phyloP scores from a whole-genome alignment of 176 grass and related monocot species.

The Carex cristatella region DNA sequence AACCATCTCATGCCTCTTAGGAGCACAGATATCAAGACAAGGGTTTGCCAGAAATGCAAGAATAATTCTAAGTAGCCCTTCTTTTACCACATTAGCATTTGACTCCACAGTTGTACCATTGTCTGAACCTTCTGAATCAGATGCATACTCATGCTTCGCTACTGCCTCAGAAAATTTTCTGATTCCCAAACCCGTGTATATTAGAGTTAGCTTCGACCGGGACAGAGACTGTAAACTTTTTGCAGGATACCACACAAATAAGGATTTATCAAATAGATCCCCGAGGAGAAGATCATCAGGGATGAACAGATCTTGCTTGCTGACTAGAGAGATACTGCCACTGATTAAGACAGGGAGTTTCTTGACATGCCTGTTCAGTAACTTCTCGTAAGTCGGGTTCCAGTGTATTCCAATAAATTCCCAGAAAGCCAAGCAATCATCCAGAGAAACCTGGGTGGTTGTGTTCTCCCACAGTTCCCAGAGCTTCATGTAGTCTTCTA shows the following conservation, averaged over 20 bases:
- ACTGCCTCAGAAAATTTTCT: slow-evolving; percentile 43
- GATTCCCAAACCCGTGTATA: slow-evolving; percentile 45
- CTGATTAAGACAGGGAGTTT: slow-evolving; percentile 36
- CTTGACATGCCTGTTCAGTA: slow-evolving; percentile 16
- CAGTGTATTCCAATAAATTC: slow-evolving; percentile 40
- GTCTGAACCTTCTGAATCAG: background rate
- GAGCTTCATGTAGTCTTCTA: slow-evolving; percentile 36
- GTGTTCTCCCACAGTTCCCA: slow-evolving; percentile 54
- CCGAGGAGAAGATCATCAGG: slow-evolving; percentile 54
- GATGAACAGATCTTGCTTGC: slow-evolving; percentile 48
- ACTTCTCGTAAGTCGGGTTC: slow-evolving; percentile 7
- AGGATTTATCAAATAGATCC: slow-evolving; percentile 43
- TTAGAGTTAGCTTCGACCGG: slow-evolving; percentile 28
- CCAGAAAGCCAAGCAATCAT: slow-evolving; percentile 55
- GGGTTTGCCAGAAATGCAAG: slow-evolving; percentile 40
- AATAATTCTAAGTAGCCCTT: slow-evolving; percentile 35
- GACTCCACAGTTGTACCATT: background rate
- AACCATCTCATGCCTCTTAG: slow-evolving; percentile 35
- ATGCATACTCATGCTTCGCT: slow-evolving; percentile 25
- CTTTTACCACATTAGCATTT: slow-evolving; percentile 15
- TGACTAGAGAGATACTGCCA: slow-evolving; percentile 32
- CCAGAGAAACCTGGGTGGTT: background rate
- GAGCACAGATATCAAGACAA: slow-evolving; percentile 24
- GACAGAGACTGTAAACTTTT: background rate
- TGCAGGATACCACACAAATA: slow-evolving; percentile 60